Evolutionary conservation across 2,329 filamentous ascomycete species (phyloP).

Genomic region (Clonostachys sp.): DNA sequence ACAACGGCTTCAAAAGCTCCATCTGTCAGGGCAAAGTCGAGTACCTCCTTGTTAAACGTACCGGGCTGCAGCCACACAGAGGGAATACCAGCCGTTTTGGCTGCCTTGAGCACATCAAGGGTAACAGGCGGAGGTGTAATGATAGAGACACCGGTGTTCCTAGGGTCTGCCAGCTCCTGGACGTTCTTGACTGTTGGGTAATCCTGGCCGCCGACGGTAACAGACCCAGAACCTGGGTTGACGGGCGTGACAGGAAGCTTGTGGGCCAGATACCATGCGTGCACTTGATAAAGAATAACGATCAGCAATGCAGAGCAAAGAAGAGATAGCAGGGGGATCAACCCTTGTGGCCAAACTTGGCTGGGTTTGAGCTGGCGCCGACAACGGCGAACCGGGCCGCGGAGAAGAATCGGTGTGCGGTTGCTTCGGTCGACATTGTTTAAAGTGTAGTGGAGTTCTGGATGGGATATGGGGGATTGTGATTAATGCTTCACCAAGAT

Average conservation of each 20-base stretch:
- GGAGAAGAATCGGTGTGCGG: constrained; percentile 75
- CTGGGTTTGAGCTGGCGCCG: constrained; percentile 78
- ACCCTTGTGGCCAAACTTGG: constrained; percentile 86
- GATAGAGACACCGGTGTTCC: constrained; percentile 72
- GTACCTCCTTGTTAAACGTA: constrained; percentile 72
- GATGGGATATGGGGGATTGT: constrained; percentile 62
- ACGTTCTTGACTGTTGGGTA: constrained; percentile 65
- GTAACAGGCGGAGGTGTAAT: constrained; percentile 84
- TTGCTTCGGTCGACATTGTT: constrained; percentile 62
- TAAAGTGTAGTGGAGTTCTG: constrained; percentile 6
- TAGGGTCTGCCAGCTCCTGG: constrained; percentile 58
- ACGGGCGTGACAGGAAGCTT: constrained; percentile 74
- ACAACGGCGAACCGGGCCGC: constrained; percentile 81
- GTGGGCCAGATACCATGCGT: constrained; percentile 82
- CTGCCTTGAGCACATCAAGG: constrained; percentile 69
- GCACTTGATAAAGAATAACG: constrained; percentile 54
- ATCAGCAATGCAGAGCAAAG: background rate
- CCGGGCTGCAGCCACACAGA: constrained; percentile 90
- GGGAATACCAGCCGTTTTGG: constrained; percentile 66
- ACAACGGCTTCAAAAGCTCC: constrained; percentile 66
- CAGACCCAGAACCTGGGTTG: constrained; percentile 66
- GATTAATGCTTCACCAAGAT: constrained; percentile 53
- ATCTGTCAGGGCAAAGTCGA: constrained; percentile 61
- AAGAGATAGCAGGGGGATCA: background rate
- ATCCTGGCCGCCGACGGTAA: constrained; percentile 53